Percentiles rank a stretch among this genome's conserved stretches.
Evolutionary conservation across 2,329 filamentous ascomycete genomes (phyloP).

Genomic region (Exophiala alcalophila): DNA sequence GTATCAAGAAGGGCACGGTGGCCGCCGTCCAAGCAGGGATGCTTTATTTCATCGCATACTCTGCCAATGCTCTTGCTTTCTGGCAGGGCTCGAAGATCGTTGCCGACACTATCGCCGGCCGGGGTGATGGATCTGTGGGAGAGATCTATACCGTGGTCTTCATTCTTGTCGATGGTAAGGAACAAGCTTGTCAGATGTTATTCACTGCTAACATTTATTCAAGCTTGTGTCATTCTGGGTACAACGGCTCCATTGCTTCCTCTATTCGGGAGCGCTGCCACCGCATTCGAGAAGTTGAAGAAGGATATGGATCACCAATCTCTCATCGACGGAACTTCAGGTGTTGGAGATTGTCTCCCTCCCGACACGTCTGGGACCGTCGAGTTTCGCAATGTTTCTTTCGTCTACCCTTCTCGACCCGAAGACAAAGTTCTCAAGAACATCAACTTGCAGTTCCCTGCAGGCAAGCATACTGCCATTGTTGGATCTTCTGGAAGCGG

Average conservation of each 20-base stretch:
- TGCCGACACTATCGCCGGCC: conserved; percentile 33
- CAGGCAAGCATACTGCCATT: conserved; percentile 42
- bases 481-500: conserved; percentile 53
- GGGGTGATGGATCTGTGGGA: conserved; percentile 43
- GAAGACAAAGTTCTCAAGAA: conserved; percentile 38
- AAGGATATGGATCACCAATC: conserved; percentile 55
- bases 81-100: conserved; percentile 51
- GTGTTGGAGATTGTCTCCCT: neutral
- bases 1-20: conserved; percentile 33
- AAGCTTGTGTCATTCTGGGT: conserved; percentile 47
- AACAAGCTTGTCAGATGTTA: neutral
- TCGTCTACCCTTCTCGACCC: conserved; percentile 39
- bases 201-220: no score
- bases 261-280: conserved; percentile 48
- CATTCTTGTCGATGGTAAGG: conserved; percentile 51
- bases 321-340: conserved; percentile 41
- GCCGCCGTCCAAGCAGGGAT: conserved; percentile 34
- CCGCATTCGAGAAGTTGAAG: conserved; percentile 58
- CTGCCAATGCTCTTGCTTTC: conserved; percentile 36
- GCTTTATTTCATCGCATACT: conserved; percentile 35
- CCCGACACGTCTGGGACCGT: conserved; percentile 27
- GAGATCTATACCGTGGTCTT: conserved; percentile 57
- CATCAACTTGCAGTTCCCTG: conserved; percentile 35
- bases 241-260: conserved; percentile 50
- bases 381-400: conserved; percentile 37